A percentile compares a stretch with the other conserved stretches of the same genome.
These are phyloP conservation scores for Cubamyces sp. DNA, from an alignment of 768 basidiomycete species.

Conservation along the genomic window DNA sequence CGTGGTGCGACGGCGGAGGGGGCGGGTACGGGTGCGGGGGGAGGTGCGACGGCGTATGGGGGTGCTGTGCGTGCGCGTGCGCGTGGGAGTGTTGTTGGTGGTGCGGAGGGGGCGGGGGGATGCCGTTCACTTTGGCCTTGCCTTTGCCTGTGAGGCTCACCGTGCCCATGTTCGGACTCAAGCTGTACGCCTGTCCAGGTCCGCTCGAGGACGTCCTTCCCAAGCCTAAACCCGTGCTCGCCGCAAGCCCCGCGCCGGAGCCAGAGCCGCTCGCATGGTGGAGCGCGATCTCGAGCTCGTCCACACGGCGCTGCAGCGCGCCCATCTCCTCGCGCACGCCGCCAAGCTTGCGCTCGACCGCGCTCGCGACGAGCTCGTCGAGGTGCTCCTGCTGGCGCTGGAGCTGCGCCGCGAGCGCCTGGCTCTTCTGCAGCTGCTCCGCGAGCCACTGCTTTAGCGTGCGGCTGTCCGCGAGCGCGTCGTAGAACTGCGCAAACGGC, in stretches of 20 bases:
- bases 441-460: constrained; percentile 77
- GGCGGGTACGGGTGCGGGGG: not conserved
- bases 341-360: constrained; percentile 64
- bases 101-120: constrained; percentile 4
- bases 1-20: not conserved
- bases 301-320: constrained; percentile 62
- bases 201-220: constrained; percentile 3
- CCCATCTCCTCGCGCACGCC: constrained; percentile 65
- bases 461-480: constrained; percentile 79
- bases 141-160: constrained; percentile 19
- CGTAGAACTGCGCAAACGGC: constrained; percentile 85
- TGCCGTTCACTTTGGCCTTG: constrained; percentile 32
- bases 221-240: not conserved
- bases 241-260: not conserved
- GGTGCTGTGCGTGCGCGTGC: not conserved
- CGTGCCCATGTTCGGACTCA: constrained; percentile 16
- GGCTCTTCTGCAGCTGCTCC: constrained; percentile 72
- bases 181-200: constrained; percentile 29
- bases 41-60: not conserved
- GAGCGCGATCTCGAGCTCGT: constrained; percentile 64
- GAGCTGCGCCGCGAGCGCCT: constrained; percentile 55
- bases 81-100: too few species aligned
- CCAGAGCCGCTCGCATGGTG: constrained; percentile 24
- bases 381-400: constrained; percentile 72
- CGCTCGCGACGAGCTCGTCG: constrained; percentile 57